These are phyloP conservation scores for sorghum (Sorghum bicolor) DNA, from an alignment of 176 grass and related monocot species.

Conservation along the genomic window DNA sequence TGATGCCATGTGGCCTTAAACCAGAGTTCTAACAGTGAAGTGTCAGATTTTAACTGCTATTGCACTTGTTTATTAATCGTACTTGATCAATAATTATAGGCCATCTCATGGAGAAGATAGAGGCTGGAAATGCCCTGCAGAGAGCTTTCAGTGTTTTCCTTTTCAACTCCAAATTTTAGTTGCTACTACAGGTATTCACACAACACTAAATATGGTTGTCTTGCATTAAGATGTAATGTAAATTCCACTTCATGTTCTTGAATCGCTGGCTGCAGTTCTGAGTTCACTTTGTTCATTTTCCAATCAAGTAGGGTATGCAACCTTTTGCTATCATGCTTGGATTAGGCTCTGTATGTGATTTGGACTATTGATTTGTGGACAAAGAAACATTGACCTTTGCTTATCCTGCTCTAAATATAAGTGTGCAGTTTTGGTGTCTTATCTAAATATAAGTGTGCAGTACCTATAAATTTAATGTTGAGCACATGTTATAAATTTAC, in stretches of 20 bases:
- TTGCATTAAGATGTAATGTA: not conserved
- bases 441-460: too few relatives aligned
- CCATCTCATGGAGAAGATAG: slow-evolving; percentile 95
- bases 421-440: too few relatives aligned
- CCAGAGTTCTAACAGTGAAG: not conserved
- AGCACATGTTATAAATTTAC: too few relatives aligned
- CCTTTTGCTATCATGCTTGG: not conserved
- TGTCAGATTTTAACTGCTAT: not conserved
- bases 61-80: not conserved
- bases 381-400: too few relatives aligned
- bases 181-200: slow-evolving; percentile 70
- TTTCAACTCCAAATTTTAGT: slow-evolving; percentile 85
- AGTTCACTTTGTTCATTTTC: not conserved
- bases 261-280: not conserved
- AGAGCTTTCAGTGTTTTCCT: slow-evolving; percentile 91
- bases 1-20: not conserved
- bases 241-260: not conserved
- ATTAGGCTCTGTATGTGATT: not conserved
- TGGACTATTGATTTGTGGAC: too few relatives aligned
- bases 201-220: not conserved
- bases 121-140: slow-evolving; percentile 69
- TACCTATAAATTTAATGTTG: too few relatives aligned
- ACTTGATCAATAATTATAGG: slow-evolving; percentile 47
- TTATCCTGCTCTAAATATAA: too few relatives aligned
- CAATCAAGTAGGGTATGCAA: not conserved